Percentiles rank a stretch among this genome's conserved stretches.
Evolutionary conservation across 2,329 filamentous ascomycete species (phyloP).

Genomic region (Ophiostoma ulmi): DNA sequence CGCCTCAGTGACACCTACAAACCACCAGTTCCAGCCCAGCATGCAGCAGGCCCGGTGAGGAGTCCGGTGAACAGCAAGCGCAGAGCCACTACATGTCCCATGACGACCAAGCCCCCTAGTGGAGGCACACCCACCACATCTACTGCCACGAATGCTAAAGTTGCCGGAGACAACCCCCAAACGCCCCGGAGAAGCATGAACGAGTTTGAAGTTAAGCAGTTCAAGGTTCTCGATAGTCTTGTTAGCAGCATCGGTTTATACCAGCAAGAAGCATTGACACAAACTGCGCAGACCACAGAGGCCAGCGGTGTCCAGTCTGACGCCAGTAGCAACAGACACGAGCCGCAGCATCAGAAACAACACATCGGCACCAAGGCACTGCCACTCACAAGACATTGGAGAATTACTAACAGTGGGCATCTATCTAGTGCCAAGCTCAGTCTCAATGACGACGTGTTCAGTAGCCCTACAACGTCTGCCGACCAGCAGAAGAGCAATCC

Average conservation of each 20-base stretch:
- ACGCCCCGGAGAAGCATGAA: conserved; percentile 22
- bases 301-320: background rate
- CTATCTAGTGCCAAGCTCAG: conserved; percentile 49
- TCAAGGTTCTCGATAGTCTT: conserved; percentile 25
- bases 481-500: conserved; percentile 22
- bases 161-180: background rate
- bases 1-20: background rate
- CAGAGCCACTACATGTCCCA: conserved; percentile 19
- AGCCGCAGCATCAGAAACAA: background rate
- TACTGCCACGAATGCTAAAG: background rate
- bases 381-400: background rate
- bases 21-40: background rate
- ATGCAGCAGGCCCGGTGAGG: background rate
- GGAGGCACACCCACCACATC: conserved; percentile 15
- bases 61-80: conserved; percentile 9
- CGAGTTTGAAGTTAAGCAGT: conserved; percentile 29
- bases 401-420: conserved; percentile 26
- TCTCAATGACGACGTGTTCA: conserved; percentile 41
- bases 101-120: conserved; percentile 29
- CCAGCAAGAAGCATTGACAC: background rate
- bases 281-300: background rate
- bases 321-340: background rate
- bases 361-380: background rate
- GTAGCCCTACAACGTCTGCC: conserved; percentile 29
- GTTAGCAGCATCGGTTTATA: conserved; percentile 5